Percentiles rank a stretch among this genome's conserved stretches.
Evolutionary conservation across 2,329 filamentous ascomycete genomes (phyloP).

Genomic region (Aplosporella prunicola): DNA sequence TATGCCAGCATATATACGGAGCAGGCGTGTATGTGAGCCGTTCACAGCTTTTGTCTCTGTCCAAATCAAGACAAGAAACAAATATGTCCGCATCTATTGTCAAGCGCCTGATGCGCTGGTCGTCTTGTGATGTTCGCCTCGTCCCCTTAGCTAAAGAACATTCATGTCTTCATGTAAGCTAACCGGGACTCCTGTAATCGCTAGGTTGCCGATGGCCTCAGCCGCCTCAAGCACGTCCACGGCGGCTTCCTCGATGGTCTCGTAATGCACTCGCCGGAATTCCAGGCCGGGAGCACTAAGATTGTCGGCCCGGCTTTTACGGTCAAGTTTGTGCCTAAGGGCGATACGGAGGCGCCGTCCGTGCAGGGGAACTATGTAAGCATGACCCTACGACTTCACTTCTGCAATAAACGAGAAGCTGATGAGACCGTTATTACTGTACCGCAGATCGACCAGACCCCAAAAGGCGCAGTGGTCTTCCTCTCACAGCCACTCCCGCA

Average conservation of each 20-base stretch:
- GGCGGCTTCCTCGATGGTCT: conserved; percentile 44
- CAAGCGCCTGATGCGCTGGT: too few relatives aligned
- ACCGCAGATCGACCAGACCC: conserved; percentile 1
- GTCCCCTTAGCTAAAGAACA: too few relatives aligned
- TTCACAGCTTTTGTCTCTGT: too few relatives aligned
- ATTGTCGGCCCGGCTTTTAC: conserved; percentile 48
- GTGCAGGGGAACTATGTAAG: conserved; percentile 39
- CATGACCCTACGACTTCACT: neutral
- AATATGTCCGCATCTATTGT: too few relatives aligned
- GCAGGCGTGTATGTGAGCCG: too few relatives aligned
- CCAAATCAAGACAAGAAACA: too few relatives aligned
- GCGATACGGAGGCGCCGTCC: conserved; percentile 38
- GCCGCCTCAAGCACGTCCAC: conserved; percentile 30
- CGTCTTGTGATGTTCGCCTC: too few relatives aligned
- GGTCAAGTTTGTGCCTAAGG: conserved; percentile 42
- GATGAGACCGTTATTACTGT: neutral
- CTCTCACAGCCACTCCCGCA: conserved; percentile 39
- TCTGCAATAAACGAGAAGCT: neutral
- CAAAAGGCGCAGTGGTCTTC: conserved; percentile 22
- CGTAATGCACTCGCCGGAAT: conserved; percentile 46
- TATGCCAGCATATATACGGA: too few relatives aligned
- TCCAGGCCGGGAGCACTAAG: conserved; percentile 42
- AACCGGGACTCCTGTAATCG: too few relatives aligned
- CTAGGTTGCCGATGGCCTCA: conserved; percentile 43
- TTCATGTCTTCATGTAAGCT: too few relatives aligned